Evolutionary conservation across 148 eudicot genomes (phyloP), one percentile per base, ranked within the genome.

Genomic region (Beta vulgaris): DNA sequence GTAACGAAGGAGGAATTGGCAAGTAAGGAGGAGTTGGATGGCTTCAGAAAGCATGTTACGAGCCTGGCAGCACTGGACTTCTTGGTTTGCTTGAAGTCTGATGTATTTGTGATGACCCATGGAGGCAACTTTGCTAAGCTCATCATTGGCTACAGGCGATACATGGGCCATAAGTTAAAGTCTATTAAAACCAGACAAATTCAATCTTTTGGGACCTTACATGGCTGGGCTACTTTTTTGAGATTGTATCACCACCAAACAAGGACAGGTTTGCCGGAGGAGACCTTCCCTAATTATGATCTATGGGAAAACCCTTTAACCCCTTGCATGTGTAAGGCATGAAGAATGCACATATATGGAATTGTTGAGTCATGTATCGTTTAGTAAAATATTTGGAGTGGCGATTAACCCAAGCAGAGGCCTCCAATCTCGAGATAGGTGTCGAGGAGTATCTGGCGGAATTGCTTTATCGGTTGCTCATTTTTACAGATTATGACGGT

Each of bases 61-160:
- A 94, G 98, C 78, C 86, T 94, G 63, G 98, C 97, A 64, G 98
- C 97, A 26, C 92, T 94, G 1, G 98, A 94, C 81, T 94, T 94
- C 81, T 79, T 94, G 76, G 98, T 94, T 61, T 94, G 98, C 85
- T 84, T 94, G 82, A 94, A 94, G 75, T 94, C 98, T 16, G 91
- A 94, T 65, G 98, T 92, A 28, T 94, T 94, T 77, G 98, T 94
- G 39, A 94, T 92, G 98, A 94, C 98, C 55, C 98, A 94, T 67
- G 98, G 98, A 37, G 98, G 98, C 11, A 94, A 94, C 90, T 94
- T 94, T 37, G 98, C 98, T 0, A 94, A 94, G 81, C 85, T 94
- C 51, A 92, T 94, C 40, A 94, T 94, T 32, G 98, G 98, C 48
- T 74, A 79, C 72, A 89, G 98, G 3, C 71, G 98, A 75, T 94